A percentile compares a stretch with the other conserved stretches of the same genome.
phyloP scores from a whole-genome alignment of 352 stramenopile genomes.

The Poterioochromonas sp. region DNA sequence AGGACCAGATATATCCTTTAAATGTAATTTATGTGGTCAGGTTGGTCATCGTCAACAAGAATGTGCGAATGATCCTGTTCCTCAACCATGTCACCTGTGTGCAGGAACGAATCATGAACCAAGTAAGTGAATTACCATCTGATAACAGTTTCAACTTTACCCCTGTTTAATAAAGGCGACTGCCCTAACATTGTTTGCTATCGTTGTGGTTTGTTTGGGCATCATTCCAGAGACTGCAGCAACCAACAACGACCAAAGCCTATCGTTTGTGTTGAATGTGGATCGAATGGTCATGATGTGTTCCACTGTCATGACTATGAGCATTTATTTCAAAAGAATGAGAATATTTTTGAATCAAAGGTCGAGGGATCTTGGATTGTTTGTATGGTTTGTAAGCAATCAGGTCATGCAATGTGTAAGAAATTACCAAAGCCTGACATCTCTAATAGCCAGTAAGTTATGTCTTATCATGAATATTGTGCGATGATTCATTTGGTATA shows the following conservation, averaged over 20 bases:
- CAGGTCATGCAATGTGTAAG: background rate
- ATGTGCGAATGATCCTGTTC: background rate
- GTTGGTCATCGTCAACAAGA: background rate
- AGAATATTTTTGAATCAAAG: background rate
- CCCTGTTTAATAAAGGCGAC: background rate
- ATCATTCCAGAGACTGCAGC: background rate
- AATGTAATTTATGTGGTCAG: slow-evolving; percentile 3
- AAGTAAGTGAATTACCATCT: background rate
- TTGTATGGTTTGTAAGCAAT: slow-evolving; percentile 4
- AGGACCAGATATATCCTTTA: background rate
- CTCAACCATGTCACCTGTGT: background rate
- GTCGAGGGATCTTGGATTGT: background rate
- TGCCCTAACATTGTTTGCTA: background rate
- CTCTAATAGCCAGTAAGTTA: no score
- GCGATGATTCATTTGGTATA: no score
- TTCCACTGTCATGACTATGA: background rate
- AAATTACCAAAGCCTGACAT: no score
- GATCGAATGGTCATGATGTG: background rate
- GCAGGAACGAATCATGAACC: background rate
- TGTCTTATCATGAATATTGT: no score
- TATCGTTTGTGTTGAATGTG: background rate
- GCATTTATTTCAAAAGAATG: background rate
- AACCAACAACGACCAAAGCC: background rate
- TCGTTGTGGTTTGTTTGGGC: slow-evolving; percentile 14
- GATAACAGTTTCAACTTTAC: no score